These are phyloP conservation scores for Penicillium hordei DNA, from an alignment of 2,329 filamentous ascomycete genomes.

Conservation along the genomic window DNA sequence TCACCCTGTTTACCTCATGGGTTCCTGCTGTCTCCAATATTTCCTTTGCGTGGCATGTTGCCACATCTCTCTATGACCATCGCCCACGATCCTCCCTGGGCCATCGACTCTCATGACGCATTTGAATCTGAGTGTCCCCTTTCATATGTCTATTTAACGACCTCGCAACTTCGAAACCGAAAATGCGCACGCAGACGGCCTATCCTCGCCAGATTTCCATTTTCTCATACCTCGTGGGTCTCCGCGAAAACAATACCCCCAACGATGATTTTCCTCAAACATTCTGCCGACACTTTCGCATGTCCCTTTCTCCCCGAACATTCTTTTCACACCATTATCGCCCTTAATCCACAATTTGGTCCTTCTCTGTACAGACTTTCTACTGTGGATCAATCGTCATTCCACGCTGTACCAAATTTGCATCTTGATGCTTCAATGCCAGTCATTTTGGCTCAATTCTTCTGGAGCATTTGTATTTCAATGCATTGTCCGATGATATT, in stretches of 20 bases:
- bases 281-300: slow-evolving; percentile 11
- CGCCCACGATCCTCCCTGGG: slow-evolving; percentile 12
- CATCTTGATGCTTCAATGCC: slow-evolving; percentile 27
- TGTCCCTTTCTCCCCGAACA: slow-evolving; percentile 9
- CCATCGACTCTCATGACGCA: slow-evolving; percentile 1
- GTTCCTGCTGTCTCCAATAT: slow-evolving; percentile 1
- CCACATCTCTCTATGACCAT: slow-evolving; percentile 24
- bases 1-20: slow-evolving; percentile 5
- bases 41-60: slow-evolving; percentile 12
- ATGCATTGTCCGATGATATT: slow-evolving; percentile 11
- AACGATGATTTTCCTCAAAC: slow-evolving; percentile 2
- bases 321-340: slow-evolving; percentile 21
- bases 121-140: slow-evolving; percentile 13
- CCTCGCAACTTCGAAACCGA: slow-evolving; percentile 7
- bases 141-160: slow-evolving; percentile 19
- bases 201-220: slow-evolving; percentile 1
- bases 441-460: slow-evolving; percentile 17
- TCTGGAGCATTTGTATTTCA: slow-evolving; percentile 14
- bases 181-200: slow-evolving; percentile 10
- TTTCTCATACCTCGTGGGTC: background rate
- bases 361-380: slow-evolving; percentile 32
- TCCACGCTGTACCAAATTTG: slow-evolving; percentile 30
- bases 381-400: slow-evolving; percentile 20
- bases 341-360: slow-evolving; percentile 32
- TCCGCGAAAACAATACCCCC: slow-evolving; percentile 5